These are phyloP conservation scores for Aspergillus nidulans DNA, from an alignment of 495 filamentous ascomycete species.

Conservation along the genomic window DNA sequence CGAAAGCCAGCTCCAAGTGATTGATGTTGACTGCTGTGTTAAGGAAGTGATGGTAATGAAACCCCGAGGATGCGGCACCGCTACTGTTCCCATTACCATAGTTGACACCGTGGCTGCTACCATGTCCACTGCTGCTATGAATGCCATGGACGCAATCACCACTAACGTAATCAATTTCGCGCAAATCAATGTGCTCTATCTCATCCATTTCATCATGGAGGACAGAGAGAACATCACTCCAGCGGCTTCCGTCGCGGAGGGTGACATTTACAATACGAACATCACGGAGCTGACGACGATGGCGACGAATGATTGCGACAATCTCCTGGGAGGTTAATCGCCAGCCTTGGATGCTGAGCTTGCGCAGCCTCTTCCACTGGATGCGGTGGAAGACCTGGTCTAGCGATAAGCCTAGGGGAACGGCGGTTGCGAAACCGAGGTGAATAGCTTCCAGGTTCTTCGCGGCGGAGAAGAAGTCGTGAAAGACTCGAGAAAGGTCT, in stretches of 20 bases:
- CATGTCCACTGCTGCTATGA: slow-evolving; percentile 10
- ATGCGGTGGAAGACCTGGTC: slow-evolving; percentile 61
- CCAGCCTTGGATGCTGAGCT: slow-evolving; percentile 65
- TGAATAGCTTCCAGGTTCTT: slow-evolving; percentile 60
- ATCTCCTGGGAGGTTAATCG: slow-evolving; percentile 56
- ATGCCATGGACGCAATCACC: slow-evolving; percentile 18
- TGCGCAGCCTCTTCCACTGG: slow-evolving; percentile 56
- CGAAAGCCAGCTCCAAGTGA: background rate
- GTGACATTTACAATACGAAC: slow-evolving; percentile 55
- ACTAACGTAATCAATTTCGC: slow-evolving; percentile 56
- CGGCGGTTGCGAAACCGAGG: slow-evolving; percentile 56
- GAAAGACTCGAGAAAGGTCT: slow-evolving; percentile 51
- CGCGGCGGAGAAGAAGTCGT: slow-evolving; percentile 53
- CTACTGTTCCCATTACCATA: slow-evolving; percentile 19
- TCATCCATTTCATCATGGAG: slow-evolving; percentile 55
- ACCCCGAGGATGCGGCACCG: background rate
- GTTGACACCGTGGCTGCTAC: slow-evolving; percentile 6
- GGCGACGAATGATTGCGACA: slow-evolving; percentile 51
- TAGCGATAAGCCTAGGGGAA: slow-evolving; percentile 52
- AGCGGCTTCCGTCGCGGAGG: slow-evolving; percentile 53
- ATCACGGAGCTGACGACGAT: slow-evolving; percentile 51
- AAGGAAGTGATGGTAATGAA: slow-evolving; percentile 8
- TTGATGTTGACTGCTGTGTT: slow-evolving; percentile 8
- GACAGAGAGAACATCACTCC: slow-evolving; percentile 55
- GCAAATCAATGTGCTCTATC: slow-evolving; percentile 57